Percentiles rank a stretch among this genome's conserved stretches.
phyloP scores from a whole-genome alignment of 768 basidiomycete genomes.

The Phaeotremella fagi region DNA sequence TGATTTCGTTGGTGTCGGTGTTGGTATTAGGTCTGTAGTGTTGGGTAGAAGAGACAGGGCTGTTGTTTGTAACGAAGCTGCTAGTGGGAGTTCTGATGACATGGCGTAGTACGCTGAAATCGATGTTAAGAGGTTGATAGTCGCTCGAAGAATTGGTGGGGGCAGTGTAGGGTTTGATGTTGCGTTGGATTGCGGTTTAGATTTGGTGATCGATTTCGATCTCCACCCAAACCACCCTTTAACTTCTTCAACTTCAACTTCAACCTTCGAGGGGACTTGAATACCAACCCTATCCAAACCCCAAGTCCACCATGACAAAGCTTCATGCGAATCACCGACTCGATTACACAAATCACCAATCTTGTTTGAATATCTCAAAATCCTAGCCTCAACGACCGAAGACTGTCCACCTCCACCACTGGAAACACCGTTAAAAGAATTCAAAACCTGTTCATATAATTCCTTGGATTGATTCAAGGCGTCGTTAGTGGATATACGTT shows the following conservation, averaged over 20 bases:
- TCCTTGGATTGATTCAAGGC: slow-evolving; percentile 33
- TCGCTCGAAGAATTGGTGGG: slow-evolving; percentile 33
- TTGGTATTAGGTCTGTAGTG: background rate
- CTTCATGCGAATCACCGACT: slow-evolving; percentile 25
- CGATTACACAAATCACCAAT: slow-evolving; percentile 37
- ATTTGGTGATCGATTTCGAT: background rate
- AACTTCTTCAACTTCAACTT: background rate
- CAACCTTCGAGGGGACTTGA: background rate
- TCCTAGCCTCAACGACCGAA: slow-evolving; percentile 13
- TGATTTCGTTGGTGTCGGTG: slow-evolving; percentile 12
- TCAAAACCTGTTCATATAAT: slow-evolving; percentile 38
- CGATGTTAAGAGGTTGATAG: slow-evolving; percentile 38
- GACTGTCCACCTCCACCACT: slow-evolving; percentile 1
- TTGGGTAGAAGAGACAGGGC: slow-evolving; percentile 27
- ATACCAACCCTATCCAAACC: slow-evolving; percentile 32
- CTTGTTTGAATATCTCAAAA: slow-evolving; percentile 35
- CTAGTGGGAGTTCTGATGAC: slow-evolving; percentile 12
- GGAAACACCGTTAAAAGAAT: slow-evolving; percentile 3
- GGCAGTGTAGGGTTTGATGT: slow-evolving; percentile 3
- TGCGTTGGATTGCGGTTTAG: background rate
- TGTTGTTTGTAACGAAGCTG: slow-evolving; percentile 24
- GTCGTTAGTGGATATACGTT: slow-evolving; percentile 34
- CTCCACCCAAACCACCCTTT: slow-evolving; percentile 20
- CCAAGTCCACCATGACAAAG: slow-evolving; percentile 39
- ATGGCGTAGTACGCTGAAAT: slow-evolving; percentile 32